phyloP scores from a whole-genome alignment of 2,329 filamentous ascomycete genomes.

The Colletotrichum filicis region DNA sequence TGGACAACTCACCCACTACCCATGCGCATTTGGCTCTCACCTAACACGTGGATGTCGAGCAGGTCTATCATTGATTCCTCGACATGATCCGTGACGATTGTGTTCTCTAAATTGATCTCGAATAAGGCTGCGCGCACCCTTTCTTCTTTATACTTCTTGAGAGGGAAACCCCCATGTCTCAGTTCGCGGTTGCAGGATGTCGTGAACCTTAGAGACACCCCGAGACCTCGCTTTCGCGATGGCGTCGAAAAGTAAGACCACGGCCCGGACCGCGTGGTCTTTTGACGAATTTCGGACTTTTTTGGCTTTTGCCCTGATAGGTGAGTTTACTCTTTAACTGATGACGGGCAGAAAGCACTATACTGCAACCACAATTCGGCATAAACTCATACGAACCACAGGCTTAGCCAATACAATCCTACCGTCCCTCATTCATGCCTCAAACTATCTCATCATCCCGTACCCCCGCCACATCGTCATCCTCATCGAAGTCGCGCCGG shows the following conservation, averaged over 20 bases:
- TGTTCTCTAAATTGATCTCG: no score
- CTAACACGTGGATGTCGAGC: constrained; percentile 9
- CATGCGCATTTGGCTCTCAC: no score
- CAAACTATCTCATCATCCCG: constrained; percentile 49
- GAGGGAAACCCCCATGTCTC: not conserved
- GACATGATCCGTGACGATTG: not conserved
- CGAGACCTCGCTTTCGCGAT: constrained; percentile 5
- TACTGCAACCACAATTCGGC: no score
- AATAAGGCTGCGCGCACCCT: not conserved
- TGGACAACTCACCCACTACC: not conserved
- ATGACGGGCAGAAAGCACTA: not conserved
- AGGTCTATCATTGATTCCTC: constrained; percentile 4
- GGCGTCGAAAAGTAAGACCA: constrained; percentile 4
- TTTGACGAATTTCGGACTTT: constrained; percentile 7
- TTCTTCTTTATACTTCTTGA: not conserved
- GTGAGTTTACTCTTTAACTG: not conserved
- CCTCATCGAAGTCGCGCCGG: constrained; percentile 45
- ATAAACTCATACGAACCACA: constrained; percentile 24
- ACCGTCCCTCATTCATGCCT: constrained; percentile 44
- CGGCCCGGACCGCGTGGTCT: not conserved
- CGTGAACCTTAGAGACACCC: not conserved
- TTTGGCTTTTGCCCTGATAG: constrained; percentile 24
- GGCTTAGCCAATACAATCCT: constrained; percentile 45
- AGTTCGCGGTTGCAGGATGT: not conserved
- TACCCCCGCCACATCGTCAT: constrained; percentile 45